Base-by-base conservation (phyloP, 2,329 filamentous ascomycete genomes). In the Esteya vermicola region DNA sequence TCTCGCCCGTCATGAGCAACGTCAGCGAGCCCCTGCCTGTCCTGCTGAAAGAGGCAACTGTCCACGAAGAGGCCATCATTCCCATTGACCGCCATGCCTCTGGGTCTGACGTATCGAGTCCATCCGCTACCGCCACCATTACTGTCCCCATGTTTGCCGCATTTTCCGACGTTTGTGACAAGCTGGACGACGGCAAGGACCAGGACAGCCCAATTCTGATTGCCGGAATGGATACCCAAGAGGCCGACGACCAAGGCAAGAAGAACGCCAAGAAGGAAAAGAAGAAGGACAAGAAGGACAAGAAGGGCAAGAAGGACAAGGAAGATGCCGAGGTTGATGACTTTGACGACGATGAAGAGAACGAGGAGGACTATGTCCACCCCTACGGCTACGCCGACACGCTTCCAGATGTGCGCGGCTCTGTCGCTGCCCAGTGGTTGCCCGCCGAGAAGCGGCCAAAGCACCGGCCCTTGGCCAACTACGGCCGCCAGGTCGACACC, bases 401-500 rank as follows among this genome's bases (percentile, higher is more conserved):
- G 1, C 48, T 57, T 4, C 54, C 55, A 0, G 54, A 57, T 26
- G 49, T 56, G 31, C 54, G 53, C 9, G 71, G 75, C 48, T 67
- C 70, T 33, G 60, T 79, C 27, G 78, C 79, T 22, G 69, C 76
- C 16, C 73, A 74, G 48, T 86, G 76, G 70, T 63, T 89, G 32
- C 66, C 73, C 30, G 64, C 68, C 30, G 77, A 80, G 52, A 65
- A 83, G 46, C 72, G 83, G 32, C 83, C 83, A 8, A 73, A 72
- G 3, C 83, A 89, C 56, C 75, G 75, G 26, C 63, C 79, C 45
- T 63, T 73, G 26, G 63, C 82, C 28, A 65, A 65, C 34, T 57
- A 75, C 9, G 83, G 84, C 45, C 78, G 75, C 65, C 76, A 86
- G 59, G 85, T 93, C 33, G 86, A 95, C 60, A 89, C 84, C 1